A percentile compares a stretch with the other conserved stretches of the same genome.
These are phyloP conservation scores for Neonothopanus nambi DNA, from an alignment of 1,284 basidiomycete species.

Conservation along the genomic window DNA sequence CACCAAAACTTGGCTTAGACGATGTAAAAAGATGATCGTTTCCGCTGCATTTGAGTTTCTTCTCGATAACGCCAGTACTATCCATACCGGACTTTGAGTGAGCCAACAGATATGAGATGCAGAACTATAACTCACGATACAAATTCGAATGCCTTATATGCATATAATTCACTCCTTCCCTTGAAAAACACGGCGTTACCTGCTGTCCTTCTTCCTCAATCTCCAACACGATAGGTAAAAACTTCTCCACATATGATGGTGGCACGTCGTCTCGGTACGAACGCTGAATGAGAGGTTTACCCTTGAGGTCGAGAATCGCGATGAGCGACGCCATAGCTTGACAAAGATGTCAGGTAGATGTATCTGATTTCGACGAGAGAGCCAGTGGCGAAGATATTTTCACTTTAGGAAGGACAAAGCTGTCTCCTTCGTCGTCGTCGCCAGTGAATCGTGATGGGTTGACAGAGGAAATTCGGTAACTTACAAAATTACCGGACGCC, in stretches of 20 bases:
- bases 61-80: conserved; percentile 95
- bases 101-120: not conserved
- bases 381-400: too few species aligned
- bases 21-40: conserved; percentile 95
- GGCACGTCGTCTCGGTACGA: conserved; percentile 97
- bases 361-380: too few species aligned
- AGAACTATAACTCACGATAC: conserved; percentile 68
- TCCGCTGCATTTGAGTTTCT: conserved; percentile 96
- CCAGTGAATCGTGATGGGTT: too few species aligned
- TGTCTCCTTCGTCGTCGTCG: too few species aligned
- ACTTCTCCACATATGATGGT: conserved; percentile 86
- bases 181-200: conserved; percentile 94
- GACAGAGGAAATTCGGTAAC: too few species aligned
- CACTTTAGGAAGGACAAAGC: too few species aligned
- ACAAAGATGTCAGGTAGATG: too few species aligned
- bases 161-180: conserved; percentile 95
- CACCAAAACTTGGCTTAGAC: conserved; percentile 80
- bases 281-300: conserved; percentile 97
- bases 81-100: not conserved
- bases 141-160: conserved; percentile 98
- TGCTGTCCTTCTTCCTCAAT: conserved; percentile 97
- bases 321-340: conserved; percentile 59
- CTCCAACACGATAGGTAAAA: conserved; percentile 93
- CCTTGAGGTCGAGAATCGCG: conserved; percentile 97
- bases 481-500: too few species aligned